Base-by-base conservation (phyloP, 2,329 filamentous ascomycete species). In the Botrytis hyacinthi region DNA sequence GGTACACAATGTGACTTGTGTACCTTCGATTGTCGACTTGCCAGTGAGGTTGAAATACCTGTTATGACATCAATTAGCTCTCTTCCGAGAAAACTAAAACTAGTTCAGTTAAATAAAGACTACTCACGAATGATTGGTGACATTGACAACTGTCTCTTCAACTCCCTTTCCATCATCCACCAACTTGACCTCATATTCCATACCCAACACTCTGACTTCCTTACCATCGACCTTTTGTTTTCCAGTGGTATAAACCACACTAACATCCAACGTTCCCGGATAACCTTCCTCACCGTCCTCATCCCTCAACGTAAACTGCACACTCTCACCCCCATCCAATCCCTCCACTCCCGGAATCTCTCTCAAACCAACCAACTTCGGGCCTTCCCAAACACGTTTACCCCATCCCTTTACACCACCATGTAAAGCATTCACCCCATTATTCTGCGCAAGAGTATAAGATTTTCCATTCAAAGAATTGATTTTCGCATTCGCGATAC, bases 61-160 rank as follows among this genome's bases (percentile, higher is more conserved):
- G 14, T 37, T 16, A 62, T 44, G 14, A 29, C 4, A 40, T 48
- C 3, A 66, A 66, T 44, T 26, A 71, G 26, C 29, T 72, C 26
- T 29, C 12, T 48, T 35, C 32, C 7, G 20, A 29, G 22, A 40
- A 44, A 46, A 18, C 18, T 22, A 44, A 32, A 4, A 60, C 8
- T 35, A 26, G 10, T 20, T 12, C 1, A 5, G 1, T 22, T 16
- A 7, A 37, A 60, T 2, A 10, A 26, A 37, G 35, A 29, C 48
- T 14, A 81, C 85, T 78, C 83, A 94, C 92, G 93, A 97, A 85
- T 99, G 95, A 84, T 98, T 99, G 68, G 96, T 98, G 84, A 98
- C 88, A 83, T 95, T 97, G 81, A 98, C 89, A 60, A 91, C 91
- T 0, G 95, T 98, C 86, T 98, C 95, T n/a, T 95, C 90, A 20